Conservation (phyloP, 495 filamentous ascomycete species). For the Neurospora sp. region DNA sequence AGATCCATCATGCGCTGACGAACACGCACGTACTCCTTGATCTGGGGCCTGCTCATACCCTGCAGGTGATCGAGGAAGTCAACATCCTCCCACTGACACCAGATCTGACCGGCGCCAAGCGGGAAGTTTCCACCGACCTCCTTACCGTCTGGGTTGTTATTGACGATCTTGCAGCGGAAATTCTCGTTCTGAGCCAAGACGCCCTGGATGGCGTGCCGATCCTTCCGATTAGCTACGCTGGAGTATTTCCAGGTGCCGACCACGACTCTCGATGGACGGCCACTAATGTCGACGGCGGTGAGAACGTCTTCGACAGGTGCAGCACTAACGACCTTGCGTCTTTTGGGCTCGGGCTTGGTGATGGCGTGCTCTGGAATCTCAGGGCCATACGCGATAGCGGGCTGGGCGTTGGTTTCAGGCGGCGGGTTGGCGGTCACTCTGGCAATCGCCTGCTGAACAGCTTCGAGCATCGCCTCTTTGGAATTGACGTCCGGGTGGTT, state of each 20-base stretch:
- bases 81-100: constrained; percentile 47
- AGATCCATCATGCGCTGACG: constrained; percentile 39
- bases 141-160: constrained; percentile 40
- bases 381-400: constrained; percentile 32
- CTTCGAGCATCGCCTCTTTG: constrained; percentile 8
- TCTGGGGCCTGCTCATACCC: constrained; percentile 32
- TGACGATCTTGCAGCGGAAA: constrained; percentile 43
- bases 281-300: constrained; percentile 19
- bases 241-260: constrained; percentile 43
- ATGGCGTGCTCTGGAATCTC: constrained; percentile 30
- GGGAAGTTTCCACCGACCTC: constrained; percentile 41
- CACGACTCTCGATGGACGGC: constrained; percentile 36
- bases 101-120: constrained; percentile 39
- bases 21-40: constrained; percentile 46
- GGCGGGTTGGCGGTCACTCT: constrained; percentile 25
- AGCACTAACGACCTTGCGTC: constrained; percentile 15
- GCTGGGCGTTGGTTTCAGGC: constrained; percentile 22
- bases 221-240: constrained; percentile 18
- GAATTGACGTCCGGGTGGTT: constrained; percentile 21
- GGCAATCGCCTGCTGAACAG: constrained; percentile 30
- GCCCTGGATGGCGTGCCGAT: constrained; percentile 44
- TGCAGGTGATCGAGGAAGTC: constrained; percentile 37
- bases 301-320: not conserved
- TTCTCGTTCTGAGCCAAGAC: constrained; percentile 43
- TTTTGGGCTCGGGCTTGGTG: constrained; percentile 25